phyloP scores from a whole-genome alignment of 305 asterid species.

The Fraxinus velutina region DNA sequence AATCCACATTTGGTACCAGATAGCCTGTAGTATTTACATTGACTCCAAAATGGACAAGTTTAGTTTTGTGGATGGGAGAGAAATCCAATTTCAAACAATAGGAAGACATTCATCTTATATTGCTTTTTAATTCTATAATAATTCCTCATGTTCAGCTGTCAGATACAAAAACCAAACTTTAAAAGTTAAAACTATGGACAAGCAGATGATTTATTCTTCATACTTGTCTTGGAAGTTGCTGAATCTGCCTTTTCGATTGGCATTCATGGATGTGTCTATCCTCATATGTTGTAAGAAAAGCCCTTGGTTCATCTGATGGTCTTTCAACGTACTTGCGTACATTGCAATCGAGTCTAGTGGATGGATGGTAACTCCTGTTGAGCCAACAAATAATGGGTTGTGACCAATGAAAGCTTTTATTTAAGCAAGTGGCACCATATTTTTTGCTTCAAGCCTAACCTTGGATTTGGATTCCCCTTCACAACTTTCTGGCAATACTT shows the following conservation, averaged over 20 bases:
- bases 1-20: neutral
- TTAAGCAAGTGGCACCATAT: neutral
- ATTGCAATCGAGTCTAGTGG: slow-evolving; percentile 69
- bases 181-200: neutral
- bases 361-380: slow-evolving; percentile 78
- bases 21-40: neutral
- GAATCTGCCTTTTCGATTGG: slow-evolving; percentile 35
- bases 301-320: slow-evolving; percentile 54
- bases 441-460: slow-evolving; percentile 34
- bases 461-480: slow-evolving; percentile 71
- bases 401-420: neutral
- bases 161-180: neutral
- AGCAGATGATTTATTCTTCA: slow-evolving; percentile 28
- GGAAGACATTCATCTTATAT: neutral
- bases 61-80: neutral
- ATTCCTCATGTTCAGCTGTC: neutral
- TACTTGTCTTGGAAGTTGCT: slow-evolving; percentile 35
- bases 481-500: slow-evolving; percentile 91
- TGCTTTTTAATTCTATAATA: neutral
- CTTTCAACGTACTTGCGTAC: slow-evolving; percentile 71
- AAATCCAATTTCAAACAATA: neutral
- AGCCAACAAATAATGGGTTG: slow-evolving; percentile 14
- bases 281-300: slow-evolving; percentile 69
- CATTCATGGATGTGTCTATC: slow-evolving; percentile 72
- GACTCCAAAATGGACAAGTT: neutral